These are phyloP conservation scores for Metarhizium robertsii DNA, from an alignment of 2,329 filamentous ascomycete genomes.

Conservation along the genomic window DNA sequence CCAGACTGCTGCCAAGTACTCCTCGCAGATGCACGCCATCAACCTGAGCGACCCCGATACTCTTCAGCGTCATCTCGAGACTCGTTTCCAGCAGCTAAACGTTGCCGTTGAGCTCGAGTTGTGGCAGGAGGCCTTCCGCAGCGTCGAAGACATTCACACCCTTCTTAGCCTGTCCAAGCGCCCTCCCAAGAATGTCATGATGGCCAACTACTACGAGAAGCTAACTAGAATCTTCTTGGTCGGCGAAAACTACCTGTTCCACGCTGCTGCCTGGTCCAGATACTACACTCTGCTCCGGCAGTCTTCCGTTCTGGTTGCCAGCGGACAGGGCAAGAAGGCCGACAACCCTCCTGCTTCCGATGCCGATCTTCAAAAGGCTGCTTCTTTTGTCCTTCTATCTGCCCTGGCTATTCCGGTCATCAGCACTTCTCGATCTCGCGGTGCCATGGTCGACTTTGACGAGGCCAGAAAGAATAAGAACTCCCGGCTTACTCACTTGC, in stretches of 20 bases:
- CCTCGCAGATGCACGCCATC: constrained; percentile 97
- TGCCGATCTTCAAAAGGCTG: constrained; percentile 84
- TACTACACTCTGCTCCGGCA: constrained; percentile 96
- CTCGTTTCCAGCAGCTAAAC: constrained; percentile 96
- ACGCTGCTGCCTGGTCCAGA: constrained; percentile 92
- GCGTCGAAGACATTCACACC: constrained; percentile 97
- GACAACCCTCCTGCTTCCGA: constrained; percentile 89
- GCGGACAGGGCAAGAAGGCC: constrained; percentile 82
- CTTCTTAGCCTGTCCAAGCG: constrained; percentile 96
- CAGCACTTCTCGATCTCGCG: constrained; percentile 92
- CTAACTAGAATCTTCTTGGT: constrained; percentile 97
- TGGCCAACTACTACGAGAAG: constrained; percentile 99
- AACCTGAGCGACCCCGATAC: constrained; percentile 97
- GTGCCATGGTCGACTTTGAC: constrained; percentile 92
- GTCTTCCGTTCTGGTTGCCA: constrained; percentile 72
- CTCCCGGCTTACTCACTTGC: constrained; percentile 86
- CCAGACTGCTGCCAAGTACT: constrained; percentile 98
- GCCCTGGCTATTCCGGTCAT: constrained; percentile 98
- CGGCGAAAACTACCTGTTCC: constrained; percentile 98
- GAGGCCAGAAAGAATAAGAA: constrained; percentile 99
- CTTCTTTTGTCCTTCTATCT: constrained; percentile 90
- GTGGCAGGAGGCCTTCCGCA: constrained; percentile 99
- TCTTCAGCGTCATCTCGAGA: constrained; percentile 92
- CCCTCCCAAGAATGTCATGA: constrained; percentile 97
- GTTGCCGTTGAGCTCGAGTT: constrained; percentile 95